Base-by-base conservation (phyloP, 73 alveolate species). In the Symbiodinium pilosum region DNA sequence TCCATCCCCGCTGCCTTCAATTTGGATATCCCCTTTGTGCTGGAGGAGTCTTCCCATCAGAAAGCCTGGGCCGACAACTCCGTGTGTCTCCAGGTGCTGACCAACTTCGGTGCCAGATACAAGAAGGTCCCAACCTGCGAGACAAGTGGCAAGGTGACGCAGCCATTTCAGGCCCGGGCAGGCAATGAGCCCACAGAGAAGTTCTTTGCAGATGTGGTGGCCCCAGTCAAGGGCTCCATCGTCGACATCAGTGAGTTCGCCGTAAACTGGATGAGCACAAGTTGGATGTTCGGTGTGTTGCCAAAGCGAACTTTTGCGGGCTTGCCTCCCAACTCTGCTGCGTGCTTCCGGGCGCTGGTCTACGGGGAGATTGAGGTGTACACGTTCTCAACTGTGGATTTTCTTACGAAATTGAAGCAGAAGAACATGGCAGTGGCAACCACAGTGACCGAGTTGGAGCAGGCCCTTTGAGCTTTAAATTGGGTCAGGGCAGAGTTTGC, bases 161-260 rank as follows among this genome's bases (percentile, higher is more conserved):
- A 75, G 86, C 86, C 86, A 4, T 32, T 75, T 32, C 51, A 21
- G 14, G 44, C 86, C 86, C 21, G 21, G 44, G 44, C 32, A 30
- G 86, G 86, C 51, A 75, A 75, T 9, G 86, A 75, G 47, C 86
- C 86, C 32, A 75, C 86, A 75, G 86, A 75, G 86, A 75, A 75
- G 86, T 75, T 75, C 51, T 75, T 75, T 24, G 26, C 6, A 5
- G 86, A 75, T 6, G 24, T 32, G 34, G 39, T 75, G 86, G 16
- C 8, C 44, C 86, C 39, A 47, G 44, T 36, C 24, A 43, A 47
- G 30, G 39, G 34, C 51, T 8, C 30, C 43, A 32, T 75, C 21
- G 86, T 75, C 51, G 86, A 75, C 86, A 75, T 75, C 86, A 30
- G 51, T 39, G 43, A 16, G 86, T 39, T 28, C 47, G 44, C 86